A percentile compares a stretch with the other conserved stretches of the same genome.
These are phyloP conservation scores for Tephrocybe sp. DNA, from an alignment of 768 basidiomycete genomes.

Conservation along the genomic window DNA sequence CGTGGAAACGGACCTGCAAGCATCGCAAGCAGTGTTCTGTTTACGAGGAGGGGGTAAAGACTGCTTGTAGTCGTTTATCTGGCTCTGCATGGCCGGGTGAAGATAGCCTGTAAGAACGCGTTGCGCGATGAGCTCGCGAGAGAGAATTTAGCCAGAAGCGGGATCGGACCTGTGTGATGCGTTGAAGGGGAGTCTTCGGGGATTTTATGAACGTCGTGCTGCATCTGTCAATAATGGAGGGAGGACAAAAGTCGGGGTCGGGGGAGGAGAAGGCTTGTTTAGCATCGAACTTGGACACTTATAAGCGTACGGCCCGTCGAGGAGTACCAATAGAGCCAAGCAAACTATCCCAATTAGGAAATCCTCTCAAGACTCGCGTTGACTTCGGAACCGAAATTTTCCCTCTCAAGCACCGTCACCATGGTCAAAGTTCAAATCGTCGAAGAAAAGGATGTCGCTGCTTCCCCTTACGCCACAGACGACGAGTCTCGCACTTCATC, in stretches of 20 bases:
- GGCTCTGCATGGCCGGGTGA: conserved; percentile 73
- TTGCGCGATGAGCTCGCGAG: conserved; percentile 12
- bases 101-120: conserved; percentile 47
- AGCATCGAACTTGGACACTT: conserved; percentile 29
- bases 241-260: conserved; percentile 17
- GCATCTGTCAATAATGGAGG: conserved; percentile 29
- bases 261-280: conserved; percentile 22
- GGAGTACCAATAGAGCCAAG: conserved; percentile 29
- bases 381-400: conserved; percentile 27
- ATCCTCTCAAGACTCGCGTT: conserved; percentile 14
- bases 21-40: conserved; percentile 93
- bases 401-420: conserved; percentile 25
- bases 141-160: conserved; percentile 11
- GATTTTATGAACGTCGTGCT: conserved; percentile 30
- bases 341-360: conserved; percentile 22
- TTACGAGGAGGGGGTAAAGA: conserved; percentile 83
- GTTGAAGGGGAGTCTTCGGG: conserved; percentile 19
- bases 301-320: conserved; percentile 35
- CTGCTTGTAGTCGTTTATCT: conserved; percentile 81
- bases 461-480: conserved; percentile 73
- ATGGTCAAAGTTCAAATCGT: conserved; percentile 97
- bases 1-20: conserved; percentile 63
- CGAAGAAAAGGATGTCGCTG: conserved; percentile 71
- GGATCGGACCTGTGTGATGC: conserved; percentile 36
- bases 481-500: conserved; percentile 74